Conservation (phyloP, 225 moss, liverwort and hornwort species). For the Climacium dendroides region DNA sequence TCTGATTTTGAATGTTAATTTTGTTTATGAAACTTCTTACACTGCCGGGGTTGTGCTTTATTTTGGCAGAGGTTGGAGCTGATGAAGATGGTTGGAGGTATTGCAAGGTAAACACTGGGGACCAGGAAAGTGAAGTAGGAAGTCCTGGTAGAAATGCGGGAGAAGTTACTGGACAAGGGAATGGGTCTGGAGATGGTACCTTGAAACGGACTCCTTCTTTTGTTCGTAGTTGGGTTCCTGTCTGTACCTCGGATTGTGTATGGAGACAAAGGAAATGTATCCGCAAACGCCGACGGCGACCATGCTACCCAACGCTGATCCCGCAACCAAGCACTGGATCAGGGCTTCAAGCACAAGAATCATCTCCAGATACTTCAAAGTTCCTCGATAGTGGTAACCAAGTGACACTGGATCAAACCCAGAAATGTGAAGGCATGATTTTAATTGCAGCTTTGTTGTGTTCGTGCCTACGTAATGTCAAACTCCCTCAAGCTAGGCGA, state of each 20-base stretch:
- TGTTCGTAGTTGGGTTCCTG: slow-evolving; percentile 26
- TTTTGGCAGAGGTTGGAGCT: slow-evolving; percentile 30
- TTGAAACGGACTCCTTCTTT: slow-evolving; percentile 8
- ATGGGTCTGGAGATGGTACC: background rate
- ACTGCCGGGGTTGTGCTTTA: background rate
- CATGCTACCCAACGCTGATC: slow-evolving; percentile 27
- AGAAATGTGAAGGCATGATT: slow-evolving; percentile 90
- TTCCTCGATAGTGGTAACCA: slow-evolving; percentile 4
- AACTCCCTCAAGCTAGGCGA: slow-evolving; percentile 87
- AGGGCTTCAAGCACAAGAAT: slow-evolving; percentile 5
- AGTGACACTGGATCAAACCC: slow-evolving; percentile 16
- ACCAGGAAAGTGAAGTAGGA: slow-evolving; percentile 15
- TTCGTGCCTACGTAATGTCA: slow-evolving; percentile 92
- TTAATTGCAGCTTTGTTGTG: slow-evolving; percentile 86
- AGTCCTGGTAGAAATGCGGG: background rate
- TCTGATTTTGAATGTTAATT: background rate
- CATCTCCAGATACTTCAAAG: background rate
- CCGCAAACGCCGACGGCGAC: slow-evolving; percentile 47
- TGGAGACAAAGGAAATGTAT: slow-evolving; percentile 50
- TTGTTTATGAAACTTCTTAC: background rate
- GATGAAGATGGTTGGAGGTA: slow-evolving; percentile 58
- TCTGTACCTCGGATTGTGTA: slow-evolving; percentile 23
- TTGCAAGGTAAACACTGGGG: slow-evolving; percentile 19
- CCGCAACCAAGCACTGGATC: slow-evolving; percentile 13
- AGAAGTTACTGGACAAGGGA: slow-evolving; percentile 9